Base-by-base conservation (phyloP, 805 yeast species). In the Peterozyma xylosa region DNA sequence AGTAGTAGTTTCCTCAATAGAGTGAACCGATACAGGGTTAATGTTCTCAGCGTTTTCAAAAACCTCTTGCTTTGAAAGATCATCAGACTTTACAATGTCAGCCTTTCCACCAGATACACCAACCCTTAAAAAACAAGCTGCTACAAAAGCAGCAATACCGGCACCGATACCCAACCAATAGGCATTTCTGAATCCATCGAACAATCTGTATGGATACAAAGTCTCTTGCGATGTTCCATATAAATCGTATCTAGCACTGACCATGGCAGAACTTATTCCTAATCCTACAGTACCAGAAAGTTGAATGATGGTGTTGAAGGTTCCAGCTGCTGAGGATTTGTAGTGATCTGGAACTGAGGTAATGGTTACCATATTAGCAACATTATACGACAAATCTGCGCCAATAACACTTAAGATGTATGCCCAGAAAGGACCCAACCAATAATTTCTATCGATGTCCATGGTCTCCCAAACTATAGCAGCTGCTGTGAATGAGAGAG, bases 321-420 rank as follows among this genome's bases (percentile, higher is more conserved):
- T 59, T 13, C 77, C 76, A 3, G 73, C 73, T 4, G 76, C 78
- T 11, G 73, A 53, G 39, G 72, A 63, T 46, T 71, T 76, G 17
- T 67, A 52, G 13, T 54, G 44, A 33, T 53, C 52, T 21, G 64
- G 59, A 11, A 73, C 74, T 1, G 73, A 58, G 5, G 67, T 60
- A 35, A 71, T 53, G 1, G 74, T 58, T 33, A 67, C 64, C 53
- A 73, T 55, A 45, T 69, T 73, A 21, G 66, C 63, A 9, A 73
- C 71, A 48, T 73, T 73, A 49, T 67, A 73, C 13, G 67, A 54
- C 5, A 74, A 50, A 53, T 74, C 78, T 0, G 76, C 76, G 0
- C 77, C 77, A 13, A 73, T 35, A 30, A 70, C 75, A 0, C 64
- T 53, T 27, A 67, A 50, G 11, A 61, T 51, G 41, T 66, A 60